Evolutionary conservation across 148 eudicot genomes (phyloP).

Genomic region (Rhododendron molle): DNA sequence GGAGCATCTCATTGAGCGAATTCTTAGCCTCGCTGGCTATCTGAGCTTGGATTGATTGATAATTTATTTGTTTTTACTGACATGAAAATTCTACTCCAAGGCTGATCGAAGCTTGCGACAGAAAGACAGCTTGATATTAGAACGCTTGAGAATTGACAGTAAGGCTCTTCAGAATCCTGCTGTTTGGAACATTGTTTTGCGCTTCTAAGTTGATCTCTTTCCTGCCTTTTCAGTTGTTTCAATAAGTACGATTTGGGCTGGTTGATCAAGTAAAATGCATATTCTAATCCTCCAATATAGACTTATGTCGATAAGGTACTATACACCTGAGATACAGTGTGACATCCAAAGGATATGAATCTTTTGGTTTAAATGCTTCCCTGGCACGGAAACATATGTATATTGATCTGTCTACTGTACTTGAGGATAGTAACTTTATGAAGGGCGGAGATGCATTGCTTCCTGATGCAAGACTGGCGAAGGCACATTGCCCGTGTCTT

Average conservation of each 20-base stretch:
- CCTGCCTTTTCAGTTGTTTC: not conserved
- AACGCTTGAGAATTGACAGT: slow-evolving; percentile 96
- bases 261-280: not conserved
- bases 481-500: not conserved
- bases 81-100: slow-evolving; percentile 35
- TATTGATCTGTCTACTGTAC: not conserved
- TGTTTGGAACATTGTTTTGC: not conserved
- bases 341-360: not conserved
- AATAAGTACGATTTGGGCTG: not conserved
- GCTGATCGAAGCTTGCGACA: slow-evolving; percentile 97
- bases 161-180: slow-evolving; percentile 34
- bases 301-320: not conserved
- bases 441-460: not conserved
- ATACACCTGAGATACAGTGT: not conserved
- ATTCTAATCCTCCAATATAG: not conserved
- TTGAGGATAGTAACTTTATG: not conserved
- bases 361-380: not conserved
- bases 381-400: not conserved
- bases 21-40: not conserved
- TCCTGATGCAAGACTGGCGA: not conserved
- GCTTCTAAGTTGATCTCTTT: not conserved
- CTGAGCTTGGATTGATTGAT: slow-evolving; percentile 4
- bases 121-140: slow-evolving; percentile 66
- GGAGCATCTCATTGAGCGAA: not conserved
- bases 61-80: slow-evolving; percentile 10